These are phyloP conservation scores for Alternaria incomplexa DNA, from an alignment of 2,329 filamentous ascomycete genomes.

Conservation along the genomic window DNA sequence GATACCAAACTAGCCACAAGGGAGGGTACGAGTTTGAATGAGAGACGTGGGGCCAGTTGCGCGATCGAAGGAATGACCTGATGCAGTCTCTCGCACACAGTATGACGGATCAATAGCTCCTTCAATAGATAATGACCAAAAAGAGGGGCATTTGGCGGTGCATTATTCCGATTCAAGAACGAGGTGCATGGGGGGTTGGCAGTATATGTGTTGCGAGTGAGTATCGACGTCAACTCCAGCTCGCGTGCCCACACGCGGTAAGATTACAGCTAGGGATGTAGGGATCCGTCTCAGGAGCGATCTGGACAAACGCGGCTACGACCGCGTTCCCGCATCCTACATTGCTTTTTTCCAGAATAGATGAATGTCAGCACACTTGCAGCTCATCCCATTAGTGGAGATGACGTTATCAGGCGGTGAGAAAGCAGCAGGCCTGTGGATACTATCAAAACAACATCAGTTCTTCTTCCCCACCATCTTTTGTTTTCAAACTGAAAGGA, in stretches of 20 bases:
- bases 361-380: neutral
- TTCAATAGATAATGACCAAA: neutral
- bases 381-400: neutral
- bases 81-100: too few species aligned
- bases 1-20: neutral
- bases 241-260: neutral
- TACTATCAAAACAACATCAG: neutral
- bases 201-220: neutral
- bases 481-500: neutral
- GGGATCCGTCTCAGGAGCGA: neutral
- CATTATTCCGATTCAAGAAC: neutral
- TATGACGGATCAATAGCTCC: too few species aligned
- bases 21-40: neutral
- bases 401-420: neutral
- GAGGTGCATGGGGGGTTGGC: neutral
- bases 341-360: neutral
- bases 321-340: neutral
- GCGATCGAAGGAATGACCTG: neutral
- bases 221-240: neutral
- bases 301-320: neutral
- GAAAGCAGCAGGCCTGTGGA: neutral
- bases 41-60: neutral
- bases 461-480: neutral
- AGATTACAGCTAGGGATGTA: neutral
- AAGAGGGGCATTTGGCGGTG: neutral